These are phyloP conservation scores for Apophysomyces ossiformis DNA, from an alignment of 371 early-diverging fungal species.

Conservation along the genomic window DNA sequence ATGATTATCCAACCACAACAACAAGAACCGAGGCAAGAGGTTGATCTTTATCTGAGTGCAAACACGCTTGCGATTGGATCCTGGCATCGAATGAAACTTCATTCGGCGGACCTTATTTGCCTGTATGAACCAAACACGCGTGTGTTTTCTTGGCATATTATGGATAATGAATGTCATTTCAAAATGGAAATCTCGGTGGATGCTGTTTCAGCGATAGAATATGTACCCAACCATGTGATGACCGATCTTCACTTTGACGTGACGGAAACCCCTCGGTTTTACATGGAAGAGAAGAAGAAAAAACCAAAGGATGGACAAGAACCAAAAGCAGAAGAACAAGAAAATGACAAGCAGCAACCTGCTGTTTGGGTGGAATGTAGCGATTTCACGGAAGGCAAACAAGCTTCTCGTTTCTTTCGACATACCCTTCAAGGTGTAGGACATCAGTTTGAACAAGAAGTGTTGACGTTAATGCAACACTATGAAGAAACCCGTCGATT, in stretches of 20 bases:
- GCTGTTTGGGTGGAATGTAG: conserved; percentile 70
- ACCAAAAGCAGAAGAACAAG: too few species aligned
- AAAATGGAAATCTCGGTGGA: conserved; percentile 69
- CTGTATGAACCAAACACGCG: conserved; percentile 56
- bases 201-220: conserved; percentile 48
- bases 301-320: not conserved
- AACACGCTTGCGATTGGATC: conserved; percentile 72
- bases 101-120: conserved; percentile 62
- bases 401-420: conserved; percentile 65
- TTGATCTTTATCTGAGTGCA: conserved; percentile 44
- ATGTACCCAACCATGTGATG: conserved; percentile 44
- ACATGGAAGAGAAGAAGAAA: conserved; percentile 36
- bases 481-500: not conserved
- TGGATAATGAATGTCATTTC: conserved; percentile 70
- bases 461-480: conserved; percentile 26
- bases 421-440: conserved; percentile 71
- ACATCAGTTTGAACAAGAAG: conserved; percentile 55
- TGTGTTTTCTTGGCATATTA: conserved; percentile 74
- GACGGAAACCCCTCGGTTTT: conserved; percentile 51
- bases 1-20: conserved; percentile 23
- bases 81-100: conserved; percentile 78
- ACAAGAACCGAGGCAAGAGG: conserved; percentile 3
- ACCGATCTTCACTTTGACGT: conserved; percentile 52
- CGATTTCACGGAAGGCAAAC: conserved; percentile 80
- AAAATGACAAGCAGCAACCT: conserved; percentile 1